Evolutionary conservation across 2,329 filamentous ascomycete genomes (phyloP).

Genomic region (Cladosporium halotolerans): DNA sequence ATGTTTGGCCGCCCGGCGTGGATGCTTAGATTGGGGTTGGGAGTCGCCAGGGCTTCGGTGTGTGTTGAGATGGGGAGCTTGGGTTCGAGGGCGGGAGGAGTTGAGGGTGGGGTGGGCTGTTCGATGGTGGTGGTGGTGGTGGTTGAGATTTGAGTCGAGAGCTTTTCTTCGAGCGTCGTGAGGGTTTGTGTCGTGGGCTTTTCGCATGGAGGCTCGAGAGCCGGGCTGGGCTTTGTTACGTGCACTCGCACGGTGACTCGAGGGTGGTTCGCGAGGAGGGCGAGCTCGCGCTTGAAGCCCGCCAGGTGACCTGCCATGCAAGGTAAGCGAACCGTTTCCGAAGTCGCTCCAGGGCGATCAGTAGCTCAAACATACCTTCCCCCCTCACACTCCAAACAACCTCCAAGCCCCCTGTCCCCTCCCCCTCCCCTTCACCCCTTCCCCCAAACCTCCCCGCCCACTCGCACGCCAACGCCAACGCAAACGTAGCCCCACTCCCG

Average conservation of each 20-base stretch:
- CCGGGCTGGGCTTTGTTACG: conserved; percentile 33
- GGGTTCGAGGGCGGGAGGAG: not conserved
- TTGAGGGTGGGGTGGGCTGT: not conserved
- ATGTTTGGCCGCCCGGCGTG: conserved; percentile 11
- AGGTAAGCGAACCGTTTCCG: not conserved
- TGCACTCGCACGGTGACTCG: conserved; percentile 47
- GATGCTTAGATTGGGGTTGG: not conserved
- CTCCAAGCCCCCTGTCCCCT: conserved; percentile 44
- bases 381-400: conserved; percentile 28
- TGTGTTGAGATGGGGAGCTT: not conserved
- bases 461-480: conserved; percentile 49
- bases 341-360: not conserved
- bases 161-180: not conserved
- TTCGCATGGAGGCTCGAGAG: not conserved
- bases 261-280: conserved; percentile 37
- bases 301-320: conserved; percentile 26
- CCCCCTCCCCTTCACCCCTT: conserved; percentile 20
- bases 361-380: conserved; percentile 3
- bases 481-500: conserved; percentile 54
- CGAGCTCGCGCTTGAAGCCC: conserved; percentile 50
- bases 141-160: not conserved
- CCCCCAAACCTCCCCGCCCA: conserved; percentile 20
- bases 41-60: not conserved
- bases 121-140: not conserved
- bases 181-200: not conserved